Conservation (phyloP, 176 grass and related monocot genomes). For the Carex cristatella region DNA sequence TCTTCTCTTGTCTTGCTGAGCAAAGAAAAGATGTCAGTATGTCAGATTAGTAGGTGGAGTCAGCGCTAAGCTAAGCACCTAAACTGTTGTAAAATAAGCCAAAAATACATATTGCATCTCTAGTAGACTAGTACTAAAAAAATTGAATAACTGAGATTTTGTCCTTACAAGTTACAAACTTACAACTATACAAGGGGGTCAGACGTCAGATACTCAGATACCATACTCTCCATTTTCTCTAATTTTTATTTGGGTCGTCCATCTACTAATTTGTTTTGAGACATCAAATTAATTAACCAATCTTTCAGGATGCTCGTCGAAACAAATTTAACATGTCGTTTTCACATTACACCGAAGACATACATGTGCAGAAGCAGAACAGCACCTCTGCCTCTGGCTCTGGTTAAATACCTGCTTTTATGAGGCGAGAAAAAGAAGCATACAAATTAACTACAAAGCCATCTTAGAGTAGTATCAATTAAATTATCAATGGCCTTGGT, state of each 20-base stretch:
- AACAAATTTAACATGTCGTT: background rate
- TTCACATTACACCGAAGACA: background rate
- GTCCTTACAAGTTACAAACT: too few species aligned
- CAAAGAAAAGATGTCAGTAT: conserved; percentile 13
- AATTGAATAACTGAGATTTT: background rate
- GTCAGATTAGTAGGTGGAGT: conserved; percentile 11
- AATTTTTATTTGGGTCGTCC: too few species aligned
- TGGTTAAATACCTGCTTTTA: background rate
- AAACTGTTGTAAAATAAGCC: conserved; percentile 6
- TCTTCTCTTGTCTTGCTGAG: conserved; percentile 2
- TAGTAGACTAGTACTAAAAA: background rate
- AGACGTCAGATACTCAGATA: too few species aligned
- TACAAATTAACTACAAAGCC: background rate
- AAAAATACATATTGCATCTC: background rate
- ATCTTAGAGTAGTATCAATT: background rate
- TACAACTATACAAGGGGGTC: too few species aligned
- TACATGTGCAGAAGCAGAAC: background rate
- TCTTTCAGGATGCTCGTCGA: too few species aligned
- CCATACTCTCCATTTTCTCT: too few species aligned
- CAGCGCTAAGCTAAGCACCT: background rate
- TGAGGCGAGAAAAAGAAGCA: background rate
- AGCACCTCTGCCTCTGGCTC: background rate
- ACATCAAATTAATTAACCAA: too few species aligned
- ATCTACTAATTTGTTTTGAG: too few species aligned
- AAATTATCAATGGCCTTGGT: background rate